Percentiles rank a stretch among this genome's conserved stretches.
phyloP scores from a whole-genome alignment of 2,329 filamentous ascomycete genomes.

The Tolypocladium album region DNA sequence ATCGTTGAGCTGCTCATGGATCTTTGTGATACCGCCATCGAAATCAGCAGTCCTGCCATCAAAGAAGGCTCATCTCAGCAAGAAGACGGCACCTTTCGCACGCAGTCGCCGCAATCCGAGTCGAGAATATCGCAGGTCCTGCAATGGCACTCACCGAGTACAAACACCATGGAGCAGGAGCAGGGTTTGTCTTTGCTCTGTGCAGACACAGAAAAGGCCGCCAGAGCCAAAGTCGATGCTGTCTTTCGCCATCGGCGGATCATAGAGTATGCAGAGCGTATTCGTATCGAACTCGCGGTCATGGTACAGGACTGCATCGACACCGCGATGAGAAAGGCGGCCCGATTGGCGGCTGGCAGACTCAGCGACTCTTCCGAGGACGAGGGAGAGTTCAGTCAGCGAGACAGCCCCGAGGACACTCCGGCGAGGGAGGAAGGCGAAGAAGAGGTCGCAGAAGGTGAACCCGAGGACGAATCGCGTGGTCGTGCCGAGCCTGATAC shows the following conservation, averaged over 20 bases:
- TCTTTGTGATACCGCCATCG: constrained; percentile 87
- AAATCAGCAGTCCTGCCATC: constrained; percentile 88
- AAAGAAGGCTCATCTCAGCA: constrained; percentile 64
- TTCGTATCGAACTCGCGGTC: constrained; percentile 85
- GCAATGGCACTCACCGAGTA: constrained; percentile 93
- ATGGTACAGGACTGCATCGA: constrained; percentile 94
- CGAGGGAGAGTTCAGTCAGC: constrained; percentile 35
- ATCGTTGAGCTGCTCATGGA: constrained; percentile 94
- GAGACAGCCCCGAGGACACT: constrained; percentile 4
- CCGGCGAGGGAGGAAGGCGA: constrained; percentile 9
- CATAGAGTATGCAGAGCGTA: constrained; percentile 91
- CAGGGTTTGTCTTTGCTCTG: constrained; percentile 82
- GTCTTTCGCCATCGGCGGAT: constrained; percentile 86
- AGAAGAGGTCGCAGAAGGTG: constrained; percentile 25
- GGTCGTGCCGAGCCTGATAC: constrained; percentile 6
- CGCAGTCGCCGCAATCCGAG: constrained; percentile 92
- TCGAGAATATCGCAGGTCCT: constrained; percentile 87
- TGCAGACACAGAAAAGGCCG: constrained; percentile 75
- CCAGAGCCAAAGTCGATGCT: constrained; percentile 83
- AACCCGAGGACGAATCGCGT: constrained; percentile 3
- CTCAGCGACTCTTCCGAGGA: constrained; percentile 66
- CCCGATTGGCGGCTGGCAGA: constrained; percentile 74
- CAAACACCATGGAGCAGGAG: constrained; percentile 85
- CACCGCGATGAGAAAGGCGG: constrained; percentile 80
- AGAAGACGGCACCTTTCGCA: constrained; percentile 66